phyloP scores from a whole-genome alignment of 495 filamentous ascomycete species.

The Hypoxylon fuscum region DNA sequence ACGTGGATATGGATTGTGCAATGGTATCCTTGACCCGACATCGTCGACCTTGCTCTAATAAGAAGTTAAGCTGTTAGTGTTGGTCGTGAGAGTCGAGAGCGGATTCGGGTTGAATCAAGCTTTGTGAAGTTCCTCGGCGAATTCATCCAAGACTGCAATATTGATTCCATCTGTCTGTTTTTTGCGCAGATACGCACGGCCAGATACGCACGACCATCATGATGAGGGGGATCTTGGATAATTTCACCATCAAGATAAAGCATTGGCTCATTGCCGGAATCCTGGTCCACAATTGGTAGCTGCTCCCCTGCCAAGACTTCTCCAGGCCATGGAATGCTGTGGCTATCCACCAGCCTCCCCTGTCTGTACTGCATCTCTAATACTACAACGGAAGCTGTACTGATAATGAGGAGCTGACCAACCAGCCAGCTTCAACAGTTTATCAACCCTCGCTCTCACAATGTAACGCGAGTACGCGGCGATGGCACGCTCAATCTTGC shows the following conservation, averaged over 20 bases:
- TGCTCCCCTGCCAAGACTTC: slow-evolving; percentile 40
- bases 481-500: slow-evolving; percentile 39
- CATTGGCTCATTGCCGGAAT: slow-evolving; percentile 26
- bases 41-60: too few relatives aligned
- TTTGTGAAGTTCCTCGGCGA: neutral
- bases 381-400: slow-evolving; percentile 32
- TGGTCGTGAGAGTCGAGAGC: neutral
- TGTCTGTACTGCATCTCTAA: slow-evolving; percentile 25
- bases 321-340: slow-evolving; percentile 32
- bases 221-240: slow-evolving; percentile 7
- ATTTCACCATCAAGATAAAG: slow-evolving; percentile 33
- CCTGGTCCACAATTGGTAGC: slow-evolving; percentile 6
- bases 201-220: neutral
- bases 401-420: slow-evolving; percentile 19
- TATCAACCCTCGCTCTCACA: slow-evolving; percentile 26
- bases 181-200: slow-evolving; percentile 1
- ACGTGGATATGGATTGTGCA: slow-evolving; percentile 20
- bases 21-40: slow-evolving; percentile 15
- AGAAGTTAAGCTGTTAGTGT: neutral
- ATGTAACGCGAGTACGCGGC: slow-evolving; percentile 26
- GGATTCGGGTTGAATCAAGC: neutral
- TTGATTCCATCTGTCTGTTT: neutral
- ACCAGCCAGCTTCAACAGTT: slow-evolving; percentile 13
- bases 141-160: neutral
- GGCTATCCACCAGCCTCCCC: slow-evolving; percentile 25